Evolutionary conservation across 2,329 filamentous ascomycete genomes (phyloP).

Genomic region (Penicillium decumbens): DNA sequence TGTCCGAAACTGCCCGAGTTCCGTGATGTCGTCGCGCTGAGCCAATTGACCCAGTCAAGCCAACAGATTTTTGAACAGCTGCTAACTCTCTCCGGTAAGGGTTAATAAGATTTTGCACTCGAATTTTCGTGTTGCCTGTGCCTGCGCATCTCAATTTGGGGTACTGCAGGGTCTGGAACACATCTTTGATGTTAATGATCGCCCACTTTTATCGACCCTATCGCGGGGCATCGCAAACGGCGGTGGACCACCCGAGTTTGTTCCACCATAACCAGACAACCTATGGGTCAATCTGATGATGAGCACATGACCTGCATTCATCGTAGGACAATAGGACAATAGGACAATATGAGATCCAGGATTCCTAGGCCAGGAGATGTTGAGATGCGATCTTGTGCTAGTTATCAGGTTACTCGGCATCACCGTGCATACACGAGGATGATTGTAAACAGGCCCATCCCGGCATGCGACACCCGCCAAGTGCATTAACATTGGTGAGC

Average conservation of each 20-base stretch:
- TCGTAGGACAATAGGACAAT: background rate
- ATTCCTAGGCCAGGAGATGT: background rate
- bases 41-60: background rate
- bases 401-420: background rate
- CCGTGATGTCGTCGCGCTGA: background rate
- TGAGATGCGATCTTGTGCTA: background rate
- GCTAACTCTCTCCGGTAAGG: background rate
- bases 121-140: background rate
- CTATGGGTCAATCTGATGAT: background rate
- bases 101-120: background rate
- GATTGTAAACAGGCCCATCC: background rate
- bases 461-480: background rate
- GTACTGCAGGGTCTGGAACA: background rate
- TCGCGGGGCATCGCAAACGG: slow-evolving; percentile 12
- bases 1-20: slow-evolving; percentile 26
- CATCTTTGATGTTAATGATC: background rate
- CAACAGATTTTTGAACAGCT: background rate
- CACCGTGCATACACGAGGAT: background rate
- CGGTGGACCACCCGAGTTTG: background rate
- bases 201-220: slow-evolving; percentile 1
- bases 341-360: background rate
- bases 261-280: background rate
- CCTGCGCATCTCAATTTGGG: background rate
- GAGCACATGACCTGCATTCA: background rate
- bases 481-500: background rate